These are phyloP conservation scores for Escovopsis sp. DNA, from an alignment of 2,329 filamentous ascomycete genomes.

Conservation along the genomic window DNA sequence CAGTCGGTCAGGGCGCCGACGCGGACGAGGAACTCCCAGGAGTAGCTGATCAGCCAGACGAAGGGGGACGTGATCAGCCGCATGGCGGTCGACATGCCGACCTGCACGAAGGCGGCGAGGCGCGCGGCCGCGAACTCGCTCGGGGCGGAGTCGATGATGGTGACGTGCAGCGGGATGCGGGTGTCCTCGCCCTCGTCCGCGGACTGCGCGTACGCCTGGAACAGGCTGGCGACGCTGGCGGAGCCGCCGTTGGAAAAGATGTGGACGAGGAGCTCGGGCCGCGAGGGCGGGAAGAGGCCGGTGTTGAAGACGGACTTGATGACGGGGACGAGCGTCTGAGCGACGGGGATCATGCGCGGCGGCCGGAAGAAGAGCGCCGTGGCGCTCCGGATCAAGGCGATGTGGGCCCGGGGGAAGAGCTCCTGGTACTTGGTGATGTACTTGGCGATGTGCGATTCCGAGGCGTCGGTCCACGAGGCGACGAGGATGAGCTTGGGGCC, in stretches of 20 bases:
- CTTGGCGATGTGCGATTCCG: slow-evolving; percentile 28
- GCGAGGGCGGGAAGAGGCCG: slow-evolving; percentile 4
- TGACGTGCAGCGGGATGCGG: slow-evolving; percentile 22
- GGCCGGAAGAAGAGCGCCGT: not conserved
- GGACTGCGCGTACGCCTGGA: slow-evolving; percentile 14
- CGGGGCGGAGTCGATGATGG: slow-evolving; percentile 15
- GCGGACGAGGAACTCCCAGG: not conserved
- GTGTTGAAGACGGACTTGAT: not conserved
- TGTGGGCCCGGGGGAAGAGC: slow-evolving; percentile 22
- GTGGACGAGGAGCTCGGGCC: slow-evolving; percentile 25
- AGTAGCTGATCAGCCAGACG: not conserved
- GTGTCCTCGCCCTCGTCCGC: not conserved
- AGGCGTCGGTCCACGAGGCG: slow-evolving; percentile 30
- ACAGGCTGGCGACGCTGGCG: slow-evolving; percentile 21
- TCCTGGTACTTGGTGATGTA: slow-evolving; percentile 26
- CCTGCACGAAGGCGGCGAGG: not conserved
- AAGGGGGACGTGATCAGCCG: not conserved
- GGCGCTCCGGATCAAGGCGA: slow-evolving; percentile 25
- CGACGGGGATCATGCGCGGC: not conserved
- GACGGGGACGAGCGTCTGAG: not conserved
- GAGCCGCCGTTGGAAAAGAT: slow-evolving; percentile 32
- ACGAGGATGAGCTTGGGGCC: slow-evolving; percentile 26
- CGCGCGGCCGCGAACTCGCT: not conserved
- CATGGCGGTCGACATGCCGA: not conserved
- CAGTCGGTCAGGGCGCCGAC: not conserved